Base-by-base conservation (phyloP, 2,329 filamentous ascomycete genomes). In the Rhinocladiella mackenziei region DNA sequence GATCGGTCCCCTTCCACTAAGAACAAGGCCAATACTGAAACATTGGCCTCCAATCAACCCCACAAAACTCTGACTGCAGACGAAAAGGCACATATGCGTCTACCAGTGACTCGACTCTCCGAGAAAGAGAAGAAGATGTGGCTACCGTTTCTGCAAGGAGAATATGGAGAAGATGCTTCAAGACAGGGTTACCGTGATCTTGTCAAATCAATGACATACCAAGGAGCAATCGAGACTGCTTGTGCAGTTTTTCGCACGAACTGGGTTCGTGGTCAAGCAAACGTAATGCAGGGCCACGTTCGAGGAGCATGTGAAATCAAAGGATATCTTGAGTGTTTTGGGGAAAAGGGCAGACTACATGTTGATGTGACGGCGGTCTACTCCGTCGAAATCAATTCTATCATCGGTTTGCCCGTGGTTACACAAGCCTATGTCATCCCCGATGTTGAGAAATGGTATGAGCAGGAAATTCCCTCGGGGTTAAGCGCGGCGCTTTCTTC, bases 191-290 rank as follows among this genome's bases (percentile, higher is more conserved):
- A 49, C 35, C 49, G 49, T 11, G 41, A 49, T 5, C 25, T 39
- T 11, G 52, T 52, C 35, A 43, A 45, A 25, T 39, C 46, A 26
- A 48, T 55, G 43, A 55, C 52, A 6, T 51, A 50, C 22, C 40
- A 48, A 28, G 34, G 28, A 11, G 52, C 52, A n/a, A 47, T 55
- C 15, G 45, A 52, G 7, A 35, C 38, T 5, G 49, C 30, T 3
- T 44, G 41, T 32, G 41, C 40, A 2, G 40, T 55, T 5, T 55
- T 55, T 38, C 46, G 40, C 4, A 23, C 36, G 11, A 26, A 43
- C 25, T 54, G 51, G 52, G 22, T 45, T 17, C 19, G 25, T 11
- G 46, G 38, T 3, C 45, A 46, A 18, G 20, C 29, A 5, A 34
- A 35, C 29, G 30, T 31, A 1, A 28, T 39, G 32, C 43, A 44